Base-by-base conservation (phyloP, 306 rosid species). In the Neltuma alba region DNA sequence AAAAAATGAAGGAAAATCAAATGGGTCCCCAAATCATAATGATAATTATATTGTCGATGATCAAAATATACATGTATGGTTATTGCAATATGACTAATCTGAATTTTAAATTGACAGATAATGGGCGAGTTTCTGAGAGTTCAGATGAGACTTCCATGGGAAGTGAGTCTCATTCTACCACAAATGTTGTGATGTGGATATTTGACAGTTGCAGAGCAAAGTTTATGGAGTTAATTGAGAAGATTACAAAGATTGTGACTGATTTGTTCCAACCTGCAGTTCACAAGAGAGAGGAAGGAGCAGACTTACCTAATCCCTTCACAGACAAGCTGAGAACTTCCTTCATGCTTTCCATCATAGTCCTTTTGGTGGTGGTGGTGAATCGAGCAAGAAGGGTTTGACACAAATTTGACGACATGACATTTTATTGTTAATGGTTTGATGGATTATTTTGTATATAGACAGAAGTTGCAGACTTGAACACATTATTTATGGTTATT, bases 321-420 rank as follows among this genome's bases (percentile, higher is more conserved):
- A 73, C 79, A 72, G 90, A 89, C 44, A 94, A 50, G 85, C 83
- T 94, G 58, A 85, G 84, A 83, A 75, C 80, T 28, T 86, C 93
- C 1, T 87, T 94, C 86, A 77, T 89, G 83, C 90, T 94, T 72
- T 83, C 94, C 57, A 82, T 94, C 76, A 78, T 91, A 86, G 94
- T 94, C 50, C 67, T 92, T 76, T 74, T 92, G 77, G 76, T 92
- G 25, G 97, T 92, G 87, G 86, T 89, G 82, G 87, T 92, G 60
- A 60, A 62, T 77, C 92, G 97, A 65, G 77, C 77, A 50, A 74
- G 75, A 16, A 80, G 34, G 70, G 76, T 80, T 70, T 85, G 85
- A 78, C 64, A 47, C 20, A 1, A 86, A 89, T 82, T 88, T 5
- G 93, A 50, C 76, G 83, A 94, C 83, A 81, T 77, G 25, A 83